Conservation (phyloP, 2,329 filamentous ascomycete species). For the Fonsecaea nubica region DNA sequence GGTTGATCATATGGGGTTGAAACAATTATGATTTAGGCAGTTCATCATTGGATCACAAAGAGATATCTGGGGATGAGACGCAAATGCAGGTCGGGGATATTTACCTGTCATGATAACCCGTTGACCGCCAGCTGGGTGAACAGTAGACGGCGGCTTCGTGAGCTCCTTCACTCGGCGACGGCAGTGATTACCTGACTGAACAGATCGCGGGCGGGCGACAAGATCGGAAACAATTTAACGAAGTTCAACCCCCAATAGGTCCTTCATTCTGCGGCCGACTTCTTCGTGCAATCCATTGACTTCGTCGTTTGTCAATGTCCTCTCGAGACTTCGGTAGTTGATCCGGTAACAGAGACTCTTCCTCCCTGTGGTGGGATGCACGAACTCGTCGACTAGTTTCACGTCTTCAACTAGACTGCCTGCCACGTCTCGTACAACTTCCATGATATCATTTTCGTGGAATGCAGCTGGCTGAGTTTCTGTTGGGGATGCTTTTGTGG, state of each 20-base stretch:
- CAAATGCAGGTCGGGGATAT: background rate
- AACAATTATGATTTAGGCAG: slow-evolving; percentile 28
- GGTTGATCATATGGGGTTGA: slow-evolving; percentile 31
- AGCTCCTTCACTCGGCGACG: background rate
- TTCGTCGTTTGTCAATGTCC: slow-evolving; percentile 84
- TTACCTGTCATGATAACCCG: background rate
- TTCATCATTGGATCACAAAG: slow-evolving; percentile 22
- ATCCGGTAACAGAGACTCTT: slow-evolving; percentile 90
- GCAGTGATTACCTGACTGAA: background rate
- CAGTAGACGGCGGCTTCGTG: background rate
- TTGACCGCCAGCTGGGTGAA: background rate
- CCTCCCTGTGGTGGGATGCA: slow-evolving; percentile 81
- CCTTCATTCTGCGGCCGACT: slow-evolving; percentile 67
- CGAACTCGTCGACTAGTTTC: slow-evolving; percentile 80
- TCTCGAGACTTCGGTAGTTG: slow-evolving; percentile 90
- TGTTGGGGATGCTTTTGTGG: slow-evolving; percentile 47
- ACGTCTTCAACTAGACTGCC: slow-evolving; percentile 91
- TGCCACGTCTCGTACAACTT: slow-evolving; percentile 81
- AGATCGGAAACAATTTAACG: slow-evolving; percentile 55
- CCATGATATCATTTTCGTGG: slow-evolving; percentile 98
- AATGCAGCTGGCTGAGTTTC: slow-evolving; percentile 58
- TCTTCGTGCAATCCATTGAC: slow-evolving; percentile 75
- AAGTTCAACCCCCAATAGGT: slow-evolving; percentile 78
- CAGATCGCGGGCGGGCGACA: background rate
- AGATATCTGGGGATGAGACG: background rate